phyloP scores from a whole-genome alignment of 345 rosid genomes.

The Ceriops zippeliana region DNA sequence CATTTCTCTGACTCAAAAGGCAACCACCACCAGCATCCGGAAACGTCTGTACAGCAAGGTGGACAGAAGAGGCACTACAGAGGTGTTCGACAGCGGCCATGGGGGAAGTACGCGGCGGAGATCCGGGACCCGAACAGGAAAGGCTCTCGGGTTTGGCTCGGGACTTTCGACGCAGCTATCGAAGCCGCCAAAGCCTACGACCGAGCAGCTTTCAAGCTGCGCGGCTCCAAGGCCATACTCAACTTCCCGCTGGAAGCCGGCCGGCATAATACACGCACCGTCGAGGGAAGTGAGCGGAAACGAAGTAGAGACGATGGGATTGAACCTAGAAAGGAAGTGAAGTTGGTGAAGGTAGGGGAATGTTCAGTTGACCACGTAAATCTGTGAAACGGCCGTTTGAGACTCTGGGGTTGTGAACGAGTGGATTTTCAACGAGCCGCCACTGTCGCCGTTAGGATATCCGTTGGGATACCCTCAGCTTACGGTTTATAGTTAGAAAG shows the following conservation, averaged over 20 bases:
- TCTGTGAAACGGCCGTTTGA: conserved; percentile 32
- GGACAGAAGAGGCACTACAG: conserved; percentile 58
- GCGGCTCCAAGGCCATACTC: conserved; percentile 78
- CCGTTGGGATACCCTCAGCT: conserved; percentile 18
- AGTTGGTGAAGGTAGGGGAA: conserved; percentile 33
- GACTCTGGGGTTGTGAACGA: conserved; percentile 18
- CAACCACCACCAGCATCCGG: conserved; percentile 16
- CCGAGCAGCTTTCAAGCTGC: conserved; percentile 67
- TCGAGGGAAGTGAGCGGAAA: conserved; percentile 30
- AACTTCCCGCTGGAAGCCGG: conserved; percentile 85
- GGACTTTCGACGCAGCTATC: conserved; percentile 67
- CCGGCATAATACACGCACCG: conserved; percentile 22
- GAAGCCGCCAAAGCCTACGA: conserved; percentile 92
- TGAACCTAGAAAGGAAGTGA: conserved; percentile 7
- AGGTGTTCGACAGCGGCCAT: conserved; percentile 88
- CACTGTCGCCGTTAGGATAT: conserved; percentile 22
- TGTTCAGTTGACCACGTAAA: conserved; percentile 38
- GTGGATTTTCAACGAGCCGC: conserved; percentile 10
- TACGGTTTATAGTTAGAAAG: conserved; percentile 12
- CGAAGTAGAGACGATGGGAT: conserved; percentile 35
- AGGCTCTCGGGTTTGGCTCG: conserved; percentile 80
- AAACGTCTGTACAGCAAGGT: conserved; percentile 3
- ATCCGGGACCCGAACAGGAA: conserved; percentile 79
- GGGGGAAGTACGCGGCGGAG: conserved; percentile 99
- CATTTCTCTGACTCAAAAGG: conserved; percentile 26